A percentile compares a stretch with the other conserved stretches of the same genome.
phyloP scores from a whole-genome alignment of 2,329 filamentous ascomycete genomes.

The Capronia americana region DNA sequence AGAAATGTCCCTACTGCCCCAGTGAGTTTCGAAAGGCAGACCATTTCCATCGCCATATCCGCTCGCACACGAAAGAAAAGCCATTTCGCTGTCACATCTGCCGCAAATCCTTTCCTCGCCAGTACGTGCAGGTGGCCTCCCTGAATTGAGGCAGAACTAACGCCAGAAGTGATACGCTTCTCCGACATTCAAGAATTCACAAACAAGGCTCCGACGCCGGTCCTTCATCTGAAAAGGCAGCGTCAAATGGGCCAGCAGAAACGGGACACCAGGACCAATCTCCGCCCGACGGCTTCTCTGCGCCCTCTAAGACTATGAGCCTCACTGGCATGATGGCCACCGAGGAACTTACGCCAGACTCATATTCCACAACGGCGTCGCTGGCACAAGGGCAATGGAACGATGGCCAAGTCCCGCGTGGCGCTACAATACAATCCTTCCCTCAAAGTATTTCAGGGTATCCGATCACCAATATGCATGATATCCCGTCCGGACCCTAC shows the following conservation, averaged over 20 bases:
- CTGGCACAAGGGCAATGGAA: not conserved
- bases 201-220: not conserved
- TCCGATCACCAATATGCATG: not conserved
- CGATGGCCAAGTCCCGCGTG: not conserved
- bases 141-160: not conserved
- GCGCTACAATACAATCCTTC: not conserved
- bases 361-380: not conserved
- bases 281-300: not conserved
- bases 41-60: slow-evolving; percentile 43
- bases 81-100: slow-evolving; percentile 42
- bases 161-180: slow-evolving; percentile 24
- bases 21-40: slow-evolving; percentile 42
- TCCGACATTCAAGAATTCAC: slow-evolving; percentile 27
- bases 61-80: slow-evolving; percentile 44
- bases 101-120: slow-evolving; percentile 40
- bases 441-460: not conserved
- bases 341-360: not conserved
- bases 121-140: slow-evolving; percentile 31
- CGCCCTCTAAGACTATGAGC: slow-evolving; percentile 1
- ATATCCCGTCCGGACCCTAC: not conserved
- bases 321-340: not conserved
- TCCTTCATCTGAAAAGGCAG: not conserved
- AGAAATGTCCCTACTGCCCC: slow-evolving; percentile 39
- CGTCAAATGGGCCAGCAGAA: not conserved
- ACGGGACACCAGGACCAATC: not conserved